These are phyloP conservation scores for Colletotrichum liaoningense DNA, from an alignment of 2,329 filamentous ascomycete species.

Conservation along the genomic window DNA sequence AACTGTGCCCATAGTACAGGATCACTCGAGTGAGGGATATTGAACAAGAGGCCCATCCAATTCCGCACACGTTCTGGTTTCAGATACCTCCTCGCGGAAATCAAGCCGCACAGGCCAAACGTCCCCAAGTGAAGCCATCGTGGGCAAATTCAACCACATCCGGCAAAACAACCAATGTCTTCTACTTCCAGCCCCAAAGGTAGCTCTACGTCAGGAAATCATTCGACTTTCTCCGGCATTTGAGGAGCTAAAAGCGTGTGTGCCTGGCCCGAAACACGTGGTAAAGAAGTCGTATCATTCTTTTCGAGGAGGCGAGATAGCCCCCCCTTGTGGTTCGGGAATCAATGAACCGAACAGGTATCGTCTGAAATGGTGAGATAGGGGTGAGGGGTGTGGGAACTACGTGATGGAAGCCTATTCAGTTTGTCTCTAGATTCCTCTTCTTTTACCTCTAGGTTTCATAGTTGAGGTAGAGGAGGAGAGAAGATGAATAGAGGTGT, in stretches of 20 bases:
- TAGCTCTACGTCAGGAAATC: not conserved
- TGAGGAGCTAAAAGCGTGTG: not conserved
- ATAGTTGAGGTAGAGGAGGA: too few species aligned
- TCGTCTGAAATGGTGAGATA: too few species aligned
- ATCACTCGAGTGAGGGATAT: too few species aligned
- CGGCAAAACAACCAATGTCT: not conserved
- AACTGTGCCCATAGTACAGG: fast-evolving
- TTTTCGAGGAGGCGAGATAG: too few species aligned
- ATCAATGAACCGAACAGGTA: not conserved
- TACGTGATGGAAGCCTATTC: too few species aligned
- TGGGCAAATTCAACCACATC: not conserved
- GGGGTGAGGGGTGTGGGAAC: too few species aligned
- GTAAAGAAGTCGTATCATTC: not conserved
- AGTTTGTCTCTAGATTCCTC: too few species aligned
- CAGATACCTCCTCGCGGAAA: not conserved
- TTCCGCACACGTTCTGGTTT: not conserved
- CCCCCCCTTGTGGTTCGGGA: not conserved
- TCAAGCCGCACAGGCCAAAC: not conserved
- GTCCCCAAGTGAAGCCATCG: not conserved
- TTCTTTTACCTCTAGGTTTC: too few species aligned
- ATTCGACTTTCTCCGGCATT: not conserved
- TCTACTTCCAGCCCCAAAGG: not conserved
- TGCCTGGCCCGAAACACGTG: not conserved
- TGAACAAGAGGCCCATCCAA: too few species aligned
- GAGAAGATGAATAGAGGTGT: not conserved